Base-by-base conservation (phyloP, 495 filamentous ascomycete species). In the Hyaloscypha bicolor region DNA sequence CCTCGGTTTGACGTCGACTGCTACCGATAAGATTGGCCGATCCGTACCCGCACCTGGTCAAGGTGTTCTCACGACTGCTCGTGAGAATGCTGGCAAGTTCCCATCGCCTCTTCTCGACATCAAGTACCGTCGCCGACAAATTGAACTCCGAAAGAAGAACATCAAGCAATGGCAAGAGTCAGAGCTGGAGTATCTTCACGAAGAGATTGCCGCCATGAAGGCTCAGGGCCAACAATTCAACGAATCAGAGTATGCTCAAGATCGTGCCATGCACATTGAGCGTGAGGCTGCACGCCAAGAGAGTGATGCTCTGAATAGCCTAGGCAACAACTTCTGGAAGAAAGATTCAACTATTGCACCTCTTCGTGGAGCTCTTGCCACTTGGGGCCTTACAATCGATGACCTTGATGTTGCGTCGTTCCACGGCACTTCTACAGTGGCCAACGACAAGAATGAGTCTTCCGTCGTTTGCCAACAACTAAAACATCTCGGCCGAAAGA, bases 371-470 rank as follows among this genome's bases (percentile, higher is more conserved):
- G 91, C 95, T 45, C 86, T 99, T 61, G 95, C 95, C 45, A 97
- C 94, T 16, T 99, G 95, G 95, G 94, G 93, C 76, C 87, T 99
- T 48, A 98, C 95, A 19, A 93, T 99, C 71, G 96, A 99, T 76
- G 95, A 99, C 71, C 87, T 99, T 58, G 89, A 79, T 66, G 93
- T 98, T 57, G 94, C 94, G 9, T 98, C 95, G 25, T 99, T 98
- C 91, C 95, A 99, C 80, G 95, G 95, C 69, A 99, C 95, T 33
- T 97, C 94, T 25, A 99, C 95, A 45, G 93, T 96, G 66, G 95
- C 95, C 63, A 99, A 99, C 75, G 95, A 99, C 83, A 99, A 99
- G 88, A 99, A 99, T 77, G 95, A 99, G 78, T 97, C 95, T 32
- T 93, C 95, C 65, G 94, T 97, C 74, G 90, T 99, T 71, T 97